Evolutionary conservation across 116 monocot species (phyloP), one percentile per base, ranked within the genome.

Genomic region (Dioscorea cayenensis): DNA sequence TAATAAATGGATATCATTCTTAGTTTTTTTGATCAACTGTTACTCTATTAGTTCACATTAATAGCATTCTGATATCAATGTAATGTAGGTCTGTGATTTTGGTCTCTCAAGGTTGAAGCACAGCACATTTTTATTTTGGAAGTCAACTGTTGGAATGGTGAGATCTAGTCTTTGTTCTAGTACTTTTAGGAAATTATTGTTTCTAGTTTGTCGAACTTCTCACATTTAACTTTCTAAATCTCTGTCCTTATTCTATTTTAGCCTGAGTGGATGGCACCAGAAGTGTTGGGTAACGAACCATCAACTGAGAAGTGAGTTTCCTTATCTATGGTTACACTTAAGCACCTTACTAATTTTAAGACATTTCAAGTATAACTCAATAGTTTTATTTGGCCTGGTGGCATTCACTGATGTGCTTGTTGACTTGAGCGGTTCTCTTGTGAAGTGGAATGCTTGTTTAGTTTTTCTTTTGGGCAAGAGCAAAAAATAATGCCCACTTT

Each of bases 181-280:
- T 69, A 6, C 48, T 51, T 36, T 48, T 67, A 43, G 43, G 43
- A 43, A 3, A 43, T 9, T 43, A 16, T 10, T 19, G 19, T 22
- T 21, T n/a, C 7, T 36, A 4, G 28, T 66, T 68, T 23, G 19
- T 68, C 35, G 48, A 28, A 21, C 64, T 38, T 51, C 66, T 60
- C 25, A 61, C 32, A 49, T 28, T 48, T 66, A 19, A 36, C 4
- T 77, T 70, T 60, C 20, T 60, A 71, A 27, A 28, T 76, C 35
- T 32, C 0, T 49, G 37, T 60, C 37, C 64, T 38, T 68, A 68
- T 78, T 25, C 28, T 71, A 17, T 70, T 14, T 67, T 78, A 99
- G 99, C 94, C 99, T 19, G 99, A 99, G 74, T 99, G 99, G 99
- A 99, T 99, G 99, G 99, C 99, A 67, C 99, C 99, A 27, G 99